A percentile compares a stretch with the other conserved stretches of the same genome.
Conservation (phyloP, 2,329 filamentous ascomycete genomes). For the Botryotinia narcissicola region DNA sequence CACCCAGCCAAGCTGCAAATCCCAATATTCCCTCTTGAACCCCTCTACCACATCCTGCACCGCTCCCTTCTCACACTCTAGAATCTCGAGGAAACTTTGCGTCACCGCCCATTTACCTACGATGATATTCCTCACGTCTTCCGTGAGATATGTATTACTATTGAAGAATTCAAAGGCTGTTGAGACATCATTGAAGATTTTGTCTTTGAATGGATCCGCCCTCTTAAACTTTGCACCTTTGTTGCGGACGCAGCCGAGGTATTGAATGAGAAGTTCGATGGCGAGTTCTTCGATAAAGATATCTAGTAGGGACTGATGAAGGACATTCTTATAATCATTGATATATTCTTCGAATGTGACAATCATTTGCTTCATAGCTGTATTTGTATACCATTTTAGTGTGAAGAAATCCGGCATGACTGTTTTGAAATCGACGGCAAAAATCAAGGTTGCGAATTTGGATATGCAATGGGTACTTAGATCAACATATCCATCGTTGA, state of each 20-base stretch:
- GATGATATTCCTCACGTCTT: conserved; percentile 68
- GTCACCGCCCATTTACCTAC: conserved; percentile 92
- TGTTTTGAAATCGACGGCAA: conserved; percentile 80
- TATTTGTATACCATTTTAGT: conserved; percentile 79
- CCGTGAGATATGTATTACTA: conserved; percentile 56
- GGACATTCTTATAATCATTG: conserved; percentile 75
- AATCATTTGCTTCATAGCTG: conserved; percentile 88
- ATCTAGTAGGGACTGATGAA: conserved; percentile 84
- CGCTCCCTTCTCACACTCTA: conserved; percentile 71
- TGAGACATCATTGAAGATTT: conserved; percentile 89
- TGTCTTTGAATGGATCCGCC: conserved; percentile 82
- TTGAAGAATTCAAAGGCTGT: conserved; percentile 89
- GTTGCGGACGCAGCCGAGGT: conserved; percentile 83
- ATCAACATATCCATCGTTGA: conserved; percentile 92
- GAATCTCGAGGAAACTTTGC: conserved; percentile 74
- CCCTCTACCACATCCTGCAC: conserved; percentile 75
- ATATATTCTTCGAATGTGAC: conserved; percentile 96
- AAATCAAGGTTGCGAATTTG: conserved; percentile 82
- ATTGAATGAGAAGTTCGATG: conserved; percentile 84
- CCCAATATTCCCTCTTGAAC: conserved; percentile 89
- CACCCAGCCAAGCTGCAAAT: conserved; percentile 92
- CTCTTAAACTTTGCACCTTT: conserved; percentile 85
- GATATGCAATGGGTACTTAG: conserved; percentile 89
- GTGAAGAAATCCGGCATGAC: conserved; percentile 92
- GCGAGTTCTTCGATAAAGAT: conserved; percentile 92